Evolutionary conservation across 192 early-diverging fungal genomes (phyloP).

Genomic region (Linnemannia zychae): DNA sequence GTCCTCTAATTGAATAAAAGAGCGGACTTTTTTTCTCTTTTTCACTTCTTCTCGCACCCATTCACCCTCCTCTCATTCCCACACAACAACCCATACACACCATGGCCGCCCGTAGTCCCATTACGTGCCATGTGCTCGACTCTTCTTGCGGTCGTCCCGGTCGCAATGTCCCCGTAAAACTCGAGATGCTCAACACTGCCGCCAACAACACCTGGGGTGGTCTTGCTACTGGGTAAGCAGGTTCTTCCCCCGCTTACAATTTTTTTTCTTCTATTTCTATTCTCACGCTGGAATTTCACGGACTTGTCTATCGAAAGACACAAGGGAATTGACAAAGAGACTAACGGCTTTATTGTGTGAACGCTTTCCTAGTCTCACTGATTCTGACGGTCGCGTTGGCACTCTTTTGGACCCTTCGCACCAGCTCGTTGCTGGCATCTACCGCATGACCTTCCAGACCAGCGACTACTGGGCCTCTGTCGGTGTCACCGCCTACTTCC

Average conservation of each 20-base stretch:
- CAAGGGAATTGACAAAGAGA: neutral
- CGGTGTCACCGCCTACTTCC: constrained; percentile 76
- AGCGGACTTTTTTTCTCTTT: neutral
- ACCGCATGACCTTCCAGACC: constrained; percentile 84
- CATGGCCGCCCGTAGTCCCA: constrained; percentile 69
- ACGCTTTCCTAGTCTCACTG: constrained; percentile 61
- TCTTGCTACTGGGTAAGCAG: constrained; percentile 39
- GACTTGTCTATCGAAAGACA: neutral
- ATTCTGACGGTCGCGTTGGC: constrained; percentile 83
- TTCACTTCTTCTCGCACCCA: too few species aligned
- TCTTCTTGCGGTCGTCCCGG: constrained; percentile 83
- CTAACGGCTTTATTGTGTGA: neutral
- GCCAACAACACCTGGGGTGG: constrained; percentile 54
- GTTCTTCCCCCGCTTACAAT: neutral
- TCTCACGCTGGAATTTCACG: neutral
- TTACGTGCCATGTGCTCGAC: constrained; percentile 93
- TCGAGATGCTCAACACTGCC: constrained; percentile 66
- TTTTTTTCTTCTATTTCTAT: neutral
- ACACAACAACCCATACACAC: neutral
- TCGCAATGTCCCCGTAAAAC: constrained; percentile 75
- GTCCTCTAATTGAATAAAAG: neutral
- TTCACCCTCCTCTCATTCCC: constrained; percentile 12
- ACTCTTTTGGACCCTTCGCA: constrained; percentile 70
- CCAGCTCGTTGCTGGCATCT: constrained; percentile 77
- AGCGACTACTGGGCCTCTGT: constrained; percentile 75